phyloP scores from a whole-genome alignment of 768 basidiomycete genomes.

The Cubamyces sp. region DNA sequence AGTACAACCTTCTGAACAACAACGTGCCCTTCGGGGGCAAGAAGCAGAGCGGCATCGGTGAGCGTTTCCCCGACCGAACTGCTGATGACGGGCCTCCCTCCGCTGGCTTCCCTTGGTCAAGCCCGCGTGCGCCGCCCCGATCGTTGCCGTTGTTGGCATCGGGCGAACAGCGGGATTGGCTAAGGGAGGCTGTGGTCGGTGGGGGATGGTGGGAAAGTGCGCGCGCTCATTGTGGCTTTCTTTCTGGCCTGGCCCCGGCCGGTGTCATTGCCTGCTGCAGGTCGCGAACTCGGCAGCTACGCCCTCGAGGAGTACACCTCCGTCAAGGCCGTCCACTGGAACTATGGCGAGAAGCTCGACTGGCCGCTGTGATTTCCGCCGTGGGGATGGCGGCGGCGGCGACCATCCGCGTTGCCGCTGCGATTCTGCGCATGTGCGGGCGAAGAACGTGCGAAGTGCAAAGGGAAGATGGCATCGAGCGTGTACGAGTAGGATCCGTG shows the following conservation, averaged over 20 bases:
- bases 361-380: conserved; percentile 68
- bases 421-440: too few species aligned
- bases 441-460: neutral
- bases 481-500: conserved; percentile 1
- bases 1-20: conserved; percentile 81
- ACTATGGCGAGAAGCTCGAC: conserved; percentile 78
- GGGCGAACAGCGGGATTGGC: conserved; percentile 20
- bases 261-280: conserved; percentile 42
- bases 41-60: conserved; percentile 89
- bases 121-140: neutral
- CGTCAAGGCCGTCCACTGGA: conserved; percentile 85
- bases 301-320: conserved; percentile 86
- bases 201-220: neutral
- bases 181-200: conserved; percentile 7
- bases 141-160: conserved; percentile 17
- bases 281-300: conserved; percentile 85
- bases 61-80: conserved; percentile 27
- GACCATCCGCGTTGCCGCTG: neutral
- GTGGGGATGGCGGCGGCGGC: neutral
- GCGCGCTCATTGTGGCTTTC: conserved; percentile 14
- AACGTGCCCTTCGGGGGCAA: conserved; percentile 96
- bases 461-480: conserved; percentile 1
- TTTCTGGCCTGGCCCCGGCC: neutral
- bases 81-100: neutral
- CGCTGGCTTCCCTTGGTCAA: neutral